A percentile compares a stretch with the other conserved stretches of the same genome.
Conservation (phyloP, 2,329 filamentous ascomycete genomes). For the Aspergillus sp. region DNA sequence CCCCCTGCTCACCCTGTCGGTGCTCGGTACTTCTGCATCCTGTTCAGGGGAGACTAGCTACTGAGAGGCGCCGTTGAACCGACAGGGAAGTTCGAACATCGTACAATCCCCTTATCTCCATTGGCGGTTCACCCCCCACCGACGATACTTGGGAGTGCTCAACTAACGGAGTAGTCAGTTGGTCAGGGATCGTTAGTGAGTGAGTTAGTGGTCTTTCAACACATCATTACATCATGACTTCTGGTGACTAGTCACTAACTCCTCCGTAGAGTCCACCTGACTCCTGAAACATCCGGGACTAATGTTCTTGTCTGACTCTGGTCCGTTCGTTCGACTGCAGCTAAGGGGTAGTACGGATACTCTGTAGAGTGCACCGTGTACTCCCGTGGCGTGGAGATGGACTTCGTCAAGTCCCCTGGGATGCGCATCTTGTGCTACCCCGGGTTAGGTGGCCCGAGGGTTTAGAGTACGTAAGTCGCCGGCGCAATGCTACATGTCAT, state of each 20-base stretch:
- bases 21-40: no score
- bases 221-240: slow-evolving; percentile 10
- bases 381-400: background rate
- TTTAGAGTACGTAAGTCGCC: slow-evolving; percentile 3
- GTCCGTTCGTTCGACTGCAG: no score
- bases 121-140: background rate
- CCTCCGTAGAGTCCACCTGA: no score
- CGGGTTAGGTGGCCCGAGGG: background rate
- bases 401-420: background rate
- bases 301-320: no score
- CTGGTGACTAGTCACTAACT: no score
- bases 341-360: no score
- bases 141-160: background rate
- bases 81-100: background rate
- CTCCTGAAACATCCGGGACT: no score
- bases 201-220: no score
- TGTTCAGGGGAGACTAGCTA: no score
- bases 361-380: background rate
- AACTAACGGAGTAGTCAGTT: no score
- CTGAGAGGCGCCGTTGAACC: background rate
- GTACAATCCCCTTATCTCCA: background rate
- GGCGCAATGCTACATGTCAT: background rate
- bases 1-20: background rate
- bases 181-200: background rate
- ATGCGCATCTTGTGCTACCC: background rate